Evolutionary conservation across 2,329 filamentous ascomycete species (phyloP).

Genomic region (Biscogniauxia mediterranea): DNA sequence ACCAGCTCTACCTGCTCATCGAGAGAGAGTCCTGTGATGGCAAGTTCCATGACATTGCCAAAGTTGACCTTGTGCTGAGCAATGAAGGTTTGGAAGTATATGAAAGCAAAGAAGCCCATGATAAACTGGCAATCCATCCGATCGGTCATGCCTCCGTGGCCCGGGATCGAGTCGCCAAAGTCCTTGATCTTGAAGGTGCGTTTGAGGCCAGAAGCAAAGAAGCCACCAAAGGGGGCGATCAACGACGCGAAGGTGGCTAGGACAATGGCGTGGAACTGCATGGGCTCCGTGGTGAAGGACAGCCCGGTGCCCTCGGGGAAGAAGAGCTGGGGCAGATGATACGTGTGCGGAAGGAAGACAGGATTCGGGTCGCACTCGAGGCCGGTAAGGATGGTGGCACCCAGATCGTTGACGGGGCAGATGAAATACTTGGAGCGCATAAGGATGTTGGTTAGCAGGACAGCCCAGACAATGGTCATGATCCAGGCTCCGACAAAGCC

Average conservation of each 20-base stretch:
- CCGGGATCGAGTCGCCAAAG: conserved; percentile 96
- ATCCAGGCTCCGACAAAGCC: conserved; percentile 96
- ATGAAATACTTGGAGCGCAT: conserved; percentile 96
- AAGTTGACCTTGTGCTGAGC: conserved; percentile 82
- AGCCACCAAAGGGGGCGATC: conserved; percentile 95
- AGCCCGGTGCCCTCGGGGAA: conserved; percentile 47
- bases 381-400: conserved; percentile 88
- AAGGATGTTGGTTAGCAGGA: conserved; percentile 77
- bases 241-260: conserved; percentile 93
- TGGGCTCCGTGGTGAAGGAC: conserved; percentile 75
- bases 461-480: conserved; percentile 85
- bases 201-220: conserved; percentile 97
- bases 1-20: conserved; percentile 89
- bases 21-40: conserved; percentile 80
- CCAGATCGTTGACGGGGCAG: conserved; percentile 94
- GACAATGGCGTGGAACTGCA: conserved; percentile 89
- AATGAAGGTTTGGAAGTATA: conserved; percentile 98
- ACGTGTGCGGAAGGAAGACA: conserved; percentile 69
- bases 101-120: conserved; percentile 98
- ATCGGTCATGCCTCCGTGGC: conserved; percentile 96
- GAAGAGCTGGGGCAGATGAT: conserved; percentile 56
- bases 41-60: conserved; percentile 84
- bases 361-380: conserved; percentile 89
- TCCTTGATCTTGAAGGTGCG: conserved; percentile 99
- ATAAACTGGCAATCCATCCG: conserved; percentile 99